phyloP scores from a whole-genome alignment of 805 yeast species.

The Schwanniomyces yamadae region DNA sequence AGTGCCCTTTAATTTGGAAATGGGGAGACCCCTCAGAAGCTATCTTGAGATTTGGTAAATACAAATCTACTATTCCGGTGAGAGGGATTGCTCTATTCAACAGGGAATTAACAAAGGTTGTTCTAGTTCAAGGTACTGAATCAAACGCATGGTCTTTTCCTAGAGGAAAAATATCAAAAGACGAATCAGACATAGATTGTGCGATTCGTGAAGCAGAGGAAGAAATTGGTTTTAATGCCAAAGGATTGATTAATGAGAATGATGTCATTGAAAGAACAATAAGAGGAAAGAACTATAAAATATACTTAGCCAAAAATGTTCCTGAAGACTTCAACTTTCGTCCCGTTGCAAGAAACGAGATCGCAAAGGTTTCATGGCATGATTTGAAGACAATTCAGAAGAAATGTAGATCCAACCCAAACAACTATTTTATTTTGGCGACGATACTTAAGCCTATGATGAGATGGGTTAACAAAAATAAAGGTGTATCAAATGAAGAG shows the following conservation, averaged over 20 bases:
- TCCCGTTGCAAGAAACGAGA: slow-evolving; percentile 87
- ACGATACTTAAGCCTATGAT: slow-evolving; percentile 51
- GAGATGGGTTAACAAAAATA: slow-evolving; percentile 56
- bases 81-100: slow-evolving; percentile 92
- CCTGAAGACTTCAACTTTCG: slow-evolving; percentile 73
- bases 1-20: slow-evolving; percentile 76
- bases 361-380: slow-evolving; percentile 77
- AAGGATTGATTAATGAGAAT: slow-evolving; percentile 62
- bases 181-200: slow-evolving; percentile 83
- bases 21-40: slow-evolving; percentile 87
- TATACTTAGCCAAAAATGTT: slow-evolving; percentile 72
- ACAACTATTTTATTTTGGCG: slow-evolving; percentile 44
- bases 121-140: slow-evolving; percentile 84
- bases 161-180: slow-evolving; percentile 92
- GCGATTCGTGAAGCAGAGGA: slow-evolving; percentile 90
- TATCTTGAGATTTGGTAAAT: slow-evolving; percentile 71
- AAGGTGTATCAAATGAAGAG: slow-evolving; percentile 49
- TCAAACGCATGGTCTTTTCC: slow-evolving; percentile 91
- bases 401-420: slow-evolving; percentile 40
- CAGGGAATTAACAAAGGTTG: slow-evolving; percentile 60
- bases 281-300: slow-evolving; percentile 80
- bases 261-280: slow-evolving; percentile 81
- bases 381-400: slow-evolving; percentile 47
- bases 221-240: slow-evolving; percentile 89
- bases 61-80: slow-evolving; percentile 90